Evolutionary conservation across 2,329 filamentous ascomycete genomes (phyloP).

Genomic region (Pyrenophora tritici-repentis): DNA sequence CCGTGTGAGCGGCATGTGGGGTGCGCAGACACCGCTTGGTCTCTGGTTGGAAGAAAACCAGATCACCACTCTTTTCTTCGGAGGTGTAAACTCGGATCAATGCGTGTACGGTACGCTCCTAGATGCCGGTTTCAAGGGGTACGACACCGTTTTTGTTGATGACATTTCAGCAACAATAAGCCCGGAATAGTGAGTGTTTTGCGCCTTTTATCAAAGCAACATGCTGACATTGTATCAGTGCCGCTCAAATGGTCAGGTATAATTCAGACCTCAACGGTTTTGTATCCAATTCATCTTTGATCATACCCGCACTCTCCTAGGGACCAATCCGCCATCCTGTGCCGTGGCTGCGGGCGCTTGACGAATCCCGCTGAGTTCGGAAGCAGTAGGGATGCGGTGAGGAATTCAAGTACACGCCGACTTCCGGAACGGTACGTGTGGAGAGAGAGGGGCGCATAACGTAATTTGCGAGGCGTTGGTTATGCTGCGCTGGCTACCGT

Average conservation of each 20-base stretch:
- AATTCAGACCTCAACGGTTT: conserved; percentile 18
- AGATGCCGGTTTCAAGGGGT: conserved; percentile 11
- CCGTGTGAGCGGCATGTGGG: conserved; percentile 45
- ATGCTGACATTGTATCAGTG: conserved; percentile 8
- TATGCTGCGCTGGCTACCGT: too few species aligned
- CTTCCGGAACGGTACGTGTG: too few species aligned
- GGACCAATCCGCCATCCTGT: neutral
- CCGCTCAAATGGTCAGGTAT: conserved; percentile 21
- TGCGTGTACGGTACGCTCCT: conserved; percentile 26
- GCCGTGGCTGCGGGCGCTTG: neutral
- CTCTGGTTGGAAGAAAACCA: conserved; percentile 40
- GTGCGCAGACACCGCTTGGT: conserved; percentile 41
- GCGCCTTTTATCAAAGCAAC: neutral
- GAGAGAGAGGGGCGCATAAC: too few species aligned
- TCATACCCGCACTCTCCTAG: conserved; percentile 4
- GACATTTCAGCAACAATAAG: conserved; percentile 22
- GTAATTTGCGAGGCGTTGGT: too few species aligned
- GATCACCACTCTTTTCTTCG: conserved; percentile 47
- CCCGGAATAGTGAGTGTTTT: conserved; percentile 17
- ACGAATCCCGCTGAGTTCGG: too few species aligned
- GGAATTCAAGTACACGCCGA: too few species aligned
- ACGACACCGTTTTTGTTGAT: conserved; percentile 24
- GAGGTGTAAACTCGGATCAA: conserved; percentile 48
- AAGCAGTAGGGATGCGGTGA: too few species aligned
- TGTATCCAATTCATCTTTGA: conserved; percentile 12